Evolutionary conservation across 495 filamentous ascomycete species (phyloP).

Genomic region (Neurospora sp.): DNA sequence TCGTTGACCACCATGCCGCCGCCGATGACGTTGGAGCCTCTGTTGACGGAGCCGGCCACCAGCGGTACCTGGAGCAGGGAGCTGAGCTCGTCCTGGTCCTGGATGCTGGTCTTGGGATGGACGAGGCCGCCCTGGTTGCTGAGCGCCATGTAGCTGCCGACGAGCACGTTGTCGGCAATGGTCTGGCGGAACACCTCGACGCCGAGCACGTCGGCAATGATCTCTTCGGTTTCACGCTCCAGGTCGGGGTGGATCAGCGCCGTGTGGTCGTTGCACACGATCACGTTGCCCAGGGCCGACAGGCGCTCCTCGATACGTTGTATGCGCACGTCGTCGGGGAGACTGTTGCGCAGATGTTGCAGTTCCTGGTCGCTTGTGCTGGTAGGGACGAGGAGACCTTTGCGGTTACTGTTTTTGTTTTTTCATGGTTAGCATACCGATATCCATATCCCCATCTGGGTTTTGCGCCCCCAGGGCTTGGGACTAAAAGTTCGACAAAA

Average conservation of each 20-base stretch:
- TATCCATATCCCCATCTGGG: background rate
- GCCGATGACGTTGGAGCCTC: conserved; percentile 86
- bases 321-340: conserved; percentile 86
- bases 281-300: conserved; percentile 93
- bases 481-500: background rate
- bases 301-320: conserved; percentile 92
- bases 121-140: conserved; percentile 96
- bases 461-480: background rate
- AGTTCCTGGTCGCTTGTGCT: conserved; percentile 96
- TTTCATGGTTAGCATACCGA: background rate
- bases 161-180: conserved; percentile 90
- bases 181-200: conserved; percentile 99
- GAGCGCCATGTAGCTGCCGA: conserved; percentile 90
- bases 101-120: conserved; percentile 90
- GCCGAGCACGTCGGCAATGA: conserved; percentile 90
- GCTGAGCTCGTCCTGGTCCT: conserved; percentile 95
- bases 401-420: conserved; percentile 72
- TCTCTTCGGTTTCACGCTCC: conserved; percentile 91
- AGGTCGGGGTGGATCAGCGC: conserved; percentile 94
- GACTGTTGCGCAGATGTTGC: conserved; percentile 86
- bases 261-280: conserved; percentile 92
- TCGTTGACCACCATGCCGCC: conserved; percentile 99
- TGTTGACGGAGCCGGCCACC: conserved; percentile 87
- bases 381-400: conserved; percentile 92
- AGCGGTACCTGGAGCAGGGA: conserved; percentile 90